These are phyloP conservation scores for Lomentospora prolificans DNA, from an alignment of 2,329 filamentous ascomycete genomes.

Conservation along the genomic window DNA sequence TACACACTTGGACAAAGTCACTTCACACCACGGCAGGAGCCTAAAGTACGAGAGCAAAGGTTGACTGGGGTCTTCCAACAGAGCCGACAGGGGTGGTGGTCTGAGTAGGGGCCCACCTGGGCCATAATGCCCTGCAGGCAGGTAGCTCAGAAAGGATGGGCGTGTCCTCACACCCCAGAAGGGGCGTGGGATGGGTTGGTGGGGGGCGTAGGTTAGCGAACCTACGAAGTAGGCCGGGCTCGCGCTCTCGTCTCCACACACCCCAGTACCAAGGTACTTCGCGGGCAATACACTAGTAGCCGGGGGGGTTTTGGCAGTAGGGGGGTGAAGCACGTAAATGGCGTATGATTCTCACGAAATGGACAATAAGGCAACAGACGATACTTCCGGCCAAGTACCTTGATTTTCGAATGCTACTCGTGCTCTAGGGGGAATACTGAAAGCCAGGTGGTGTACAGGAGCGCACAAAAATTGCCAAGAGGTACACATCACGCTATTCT, in stretches of 20 bases:
- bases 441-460: conserved; percentile 1
- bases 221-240: not conserved
- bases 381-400: not conserved
- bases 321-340: not conserved
- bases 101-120: conserved; percentile 6
- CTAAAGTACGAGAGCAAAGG: conserved; percentile 2
- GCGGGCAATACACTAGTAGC: not conserved
- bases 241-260: not conserved
- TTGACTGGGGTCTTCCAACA: conserved; percentile 1
- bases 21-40: not conserved
- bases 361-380: not conserved
- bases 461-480: not conserved
- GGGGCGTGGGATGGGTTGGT: not conserved
- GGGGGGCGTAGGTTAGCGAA: not conserved
- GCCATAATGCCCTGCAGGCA: conserved; percentile 1
- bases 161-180: not conserved
- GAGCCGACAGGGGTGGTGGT: conserved; percentile 3
- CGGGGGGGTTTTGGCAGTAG: not conserved
- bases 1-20: not conserved
- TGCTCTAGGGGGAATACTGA: not conserved
- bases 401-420: not conserved
- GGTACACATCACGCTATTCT: not conserved
- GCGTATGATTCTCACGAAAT: conserved; percentile 6
- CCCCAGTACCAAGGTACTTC: not conserved
- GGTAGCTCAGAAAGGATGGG: conserved; percentile 6